phyloP scores from a whole-genome alignment of 208 protist species.

The Trypanosoma cruzi region DNA sequence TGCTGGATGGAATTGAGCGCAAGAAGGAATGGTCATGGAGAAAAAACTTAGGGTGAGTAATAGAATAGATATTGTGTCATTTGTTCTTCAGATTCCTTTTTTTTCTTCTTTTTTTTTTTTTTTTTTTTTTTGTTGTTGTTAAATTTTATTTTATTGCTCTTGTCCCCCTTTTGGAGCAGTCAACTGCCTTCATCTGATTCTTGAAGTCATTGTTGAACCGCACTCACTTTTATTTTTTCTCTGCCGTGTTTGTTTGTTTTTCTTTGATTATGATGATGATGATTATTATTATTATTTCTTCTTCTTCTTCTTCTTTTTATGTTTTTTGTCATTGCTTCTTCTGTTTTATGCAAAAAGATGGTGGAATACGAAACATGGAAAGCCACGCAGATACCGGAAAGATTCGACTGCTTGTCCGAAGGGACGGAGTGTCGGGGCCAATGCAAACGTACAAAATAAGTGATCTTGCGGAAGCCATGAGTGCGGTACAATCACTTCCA shows the following conservation, averaged over 20 bases:
- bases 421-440: constrained; percentile 13
- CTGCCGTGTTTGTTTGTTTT: background rate
- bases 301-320: too few relatives aligned
- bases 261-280: too few relatives aligned
- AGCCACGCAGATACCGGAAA: background rate
- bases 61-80: background rate
- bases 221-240: background rate
- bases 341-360: background rate
- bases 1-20: constrained; percentile 3
- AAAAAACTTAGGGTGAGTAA: background rate
- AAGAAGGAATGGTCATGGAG: background rate
- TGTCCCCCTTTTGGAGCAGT: background rate
- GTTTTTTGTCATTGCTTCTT: too few relatives aligned
- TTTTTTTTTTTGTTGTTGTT: constrained; percentile 3
- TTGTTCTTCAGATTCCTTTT: background rate
- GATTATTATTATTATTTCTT: too few relatives aligned
- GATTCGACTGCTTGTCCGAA: constrained; percentile 16
- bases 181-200: background rate
- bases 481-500: constrained; percentile 13
- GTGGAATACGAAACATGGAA: constrained; percentile 8
- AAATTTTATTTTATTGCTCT: background rate
- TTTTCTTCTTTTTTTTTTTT: background rate
- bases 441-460: constrained; percentile 3
- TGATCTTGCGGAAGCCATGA: constrained; percentile 7
- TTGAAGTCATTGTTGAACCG: background rate